These are phyloP conservation scores for Alternaria infectoria DNA, from an alignment of 2,329 filamentous ascomycete species.

Conservation along the genomic window DNA sequence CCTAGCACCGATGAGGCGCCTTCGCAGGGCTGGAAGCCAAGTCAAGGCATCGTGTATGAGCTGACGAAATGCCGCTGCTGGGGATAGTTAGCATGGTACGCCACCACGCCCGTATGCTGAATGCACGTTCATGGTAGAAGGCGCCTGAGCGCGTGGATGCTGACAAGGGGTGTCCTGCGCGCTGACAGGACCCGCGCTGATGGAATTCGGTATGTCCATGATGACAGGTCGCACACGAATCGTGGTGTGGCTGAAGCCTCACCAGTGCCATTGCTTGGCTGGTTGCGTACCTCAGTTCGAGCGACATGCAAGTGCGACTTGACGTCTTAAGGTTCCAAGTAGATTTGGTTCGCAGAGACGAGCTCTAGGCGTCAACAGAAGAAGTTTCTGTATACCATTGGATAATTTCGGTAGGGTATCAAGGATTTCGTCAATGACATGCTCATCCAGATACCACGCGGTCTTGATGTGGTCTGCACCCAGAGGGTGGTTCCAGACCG, in stretches of 20 bases:
- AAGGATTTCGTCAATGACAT: not conserved
- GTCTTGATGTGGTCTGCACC: conserved; percentile 13
- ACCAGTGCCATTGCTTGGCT: conserved; percentile 24
- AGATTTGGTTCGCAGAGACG: not conserved
- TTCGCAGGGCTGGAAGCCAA: conserved; percentile 15
- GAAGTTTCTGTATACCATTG: not conserved
- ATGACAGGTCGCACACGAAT: conserved; percentile 17
- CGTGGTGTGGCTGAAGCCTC: conserved; percentile 34
- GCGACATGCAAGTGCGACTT: not conserved
- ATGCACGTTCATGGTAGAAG: conserved; percentile 31
- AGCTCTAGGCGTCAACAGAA: not conserved
- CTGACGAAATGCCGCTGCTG: conserved; percentile 18
- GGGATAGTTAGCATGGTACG: conserved; percentile 16
- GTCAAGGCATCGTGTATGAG: conserved; percentile 23
- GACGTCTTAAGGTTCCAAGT: not conserved
- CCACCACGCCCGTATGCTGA: conserved; percentile 25
- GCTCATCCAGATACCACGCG: not conserved
- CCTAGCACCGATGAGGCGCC: conserved; percentile 14
- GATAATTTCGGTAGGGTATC: not conserved
- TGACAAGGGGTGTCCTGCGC: conserved; percentile 37
- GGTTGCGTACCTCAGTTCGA: conserved; percentile 17
- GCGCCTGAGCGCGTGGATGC: conserved; percentile 35
- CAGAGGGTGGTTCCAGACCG: conserved; percentile 8
- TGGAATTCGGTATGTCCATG: conserved; percentile 16
- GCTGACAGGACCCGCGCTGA: conserved; percentile 30